A percentile compares a stretch with the other conserved stretches of the same genome.
phyloP scores from a whole-genome alignment of 1,284 basidiomycete genomes.

The Ganoderma boninense region DNA sequence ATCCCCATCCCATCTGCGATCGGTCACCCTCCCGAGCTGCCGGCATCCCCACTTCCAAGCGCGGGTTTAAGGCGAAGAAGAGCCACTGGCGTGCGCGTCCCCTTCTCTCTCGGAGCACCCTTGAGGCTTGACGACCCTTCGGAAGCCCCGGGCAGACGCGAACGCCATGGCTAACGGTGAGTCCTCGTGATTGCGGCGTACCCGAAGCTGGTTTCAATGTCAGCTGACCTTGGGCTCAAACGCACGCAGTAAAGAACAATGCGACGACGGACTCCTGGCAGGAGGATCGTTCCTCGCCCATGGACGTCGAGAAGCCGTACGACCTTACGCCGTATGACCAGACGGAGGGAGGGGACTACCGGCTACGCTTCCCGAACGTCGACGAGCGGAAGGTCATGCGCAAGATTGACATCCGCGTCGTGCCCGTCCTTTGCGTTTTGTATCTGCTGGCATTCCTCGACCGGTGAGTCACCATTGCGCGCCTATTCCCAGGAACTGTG shows the following conservation, averaged over 20 bases:
- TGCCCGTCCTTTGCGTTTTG: constrained; percentile 40
- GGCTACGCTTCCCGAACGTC: constrained; percentile 32
- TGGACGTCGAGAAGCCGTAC: constrained; percentile 33
- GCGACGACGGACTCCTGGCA: constrained; percentile 13
- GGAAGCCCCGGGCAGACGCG: neutral
- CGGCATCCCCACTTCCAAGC: neutral
- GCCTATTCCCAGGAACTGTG: no score
- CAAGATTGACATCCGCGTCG: constrained; percentile 43
- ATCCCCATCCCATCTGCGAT: neutral
- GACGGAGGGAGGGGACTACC: constrained; percentile 32
- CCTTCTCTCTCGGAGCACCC: constrained; percentile 5
- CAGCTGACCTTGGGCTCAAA: neutral
- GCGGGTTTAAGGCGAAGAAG: neutral
- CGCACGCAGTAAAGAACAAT: constrained; percentile 11
- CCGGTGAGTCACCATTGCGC: constrained; percentile 33
- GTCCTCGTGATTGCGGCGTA: neutral
- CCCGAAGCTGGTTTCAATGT: neutral
- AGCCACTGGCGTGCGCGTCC: neutral
- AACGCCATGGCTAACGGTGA: constrained; percentile 3
- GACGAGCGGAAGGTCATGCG: constrained; percentile 39
- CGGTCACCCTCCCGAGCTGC: neutral
- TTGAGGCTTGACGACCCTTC: neutral
- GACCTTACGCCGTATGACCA: constrained; percentile 23
- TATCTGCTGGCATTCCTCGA: constrained; percentile 45
- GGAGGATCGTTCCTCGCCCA: constrained; percentile 16